Base-by-base conservation (phyloP, 441 rosid species). In the Theobroma grandiflorum region DNA sequence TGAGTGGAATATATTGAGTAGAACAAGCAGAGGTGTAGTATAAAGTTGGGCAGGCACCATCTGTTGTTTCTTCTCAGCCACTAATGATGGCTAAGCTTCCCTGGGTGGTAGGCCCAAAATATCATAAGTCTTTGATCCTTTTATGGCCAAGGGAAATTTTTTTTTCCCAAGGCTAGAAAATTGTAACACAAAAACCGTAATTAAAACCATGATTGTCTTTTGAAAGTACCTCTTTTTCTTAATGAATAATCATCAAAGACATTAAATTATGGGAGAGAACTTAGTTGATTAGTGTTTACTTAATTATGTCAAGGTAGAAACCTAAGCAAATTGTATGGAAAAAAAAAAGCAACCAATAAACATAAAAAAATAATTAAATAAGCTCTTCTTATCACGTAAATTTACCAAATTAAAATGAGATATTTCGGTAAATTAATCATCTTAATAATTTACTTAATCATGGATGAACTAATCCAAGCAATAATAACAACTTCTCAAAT, bases 81-180 rank as follows among this genome's bases (percentile, higher is more conserved):
- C 78, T 49, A 20, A 77, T 67, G 79, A 53, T 76, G 68, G 58
- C 6, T 31, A 15, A 45, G 6, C 74, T 47, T 73, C n/a, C 61
- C 72, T 61, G 16, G 76, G 80, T 85, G 83, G 80, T 71, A 69
- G 88, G 82, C 55, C 82, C 81, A 58, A 8, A 6, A 38, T 9
- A 71, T 59, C 45, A 47, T 72, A 50, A 26, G 12, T 22, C 64
- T 63, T 77, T 57, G 12, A 47, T 59, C 20, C 6, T 66, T 73
- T 50, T 42, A 47, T 33, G 12, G 74, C 58, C 3, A 26, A 35
- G 2, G 33, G 31, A 4, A 14, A 26, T 0, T 12, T 20, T 69
- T 8, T 45, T 2, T 45, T 52, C 2, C 15, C 42, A 8, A 47
- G 31, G 40, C 8, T 40, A 3, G 43, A 47, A 62, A 40, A n/a